Percentiles rank a stretch among this genome's conserved stretches.
Evolutionary conservation across 768 basidiomycete species (phyloP).

Genomic region (Cystobasidium ongulense): DNA sequence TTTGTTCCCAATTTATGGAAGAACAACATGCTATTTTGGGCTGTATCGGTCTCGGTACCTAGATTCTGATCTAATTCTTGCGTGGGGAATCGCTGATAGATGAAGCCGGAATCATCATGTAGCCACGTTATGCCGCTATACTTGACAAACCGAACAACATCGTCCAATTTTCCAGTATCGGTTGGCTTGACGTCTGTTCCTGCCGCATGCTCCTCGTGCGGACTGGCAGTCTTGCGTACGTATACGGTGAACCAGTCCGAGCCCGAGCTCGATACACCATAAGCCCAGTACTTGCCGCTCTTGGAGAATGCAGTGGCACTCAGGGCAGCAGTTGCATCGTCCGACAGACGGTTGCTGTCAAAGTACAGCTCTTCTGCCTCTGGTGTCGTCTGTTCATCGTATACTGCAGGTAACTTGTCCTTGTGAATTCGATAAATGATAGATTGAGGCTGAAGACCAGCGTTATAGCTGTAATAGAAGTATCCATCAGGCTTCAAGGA

Average conservation of each 20-base stretch:
- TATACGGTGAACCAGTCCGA: conserved; percentile 43
- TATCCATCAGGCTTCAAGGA: conserved; percentile 56
- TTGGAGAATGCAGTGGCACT: conserved; percentile 57
- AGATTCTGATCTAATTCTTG: conserved; percentile 55
- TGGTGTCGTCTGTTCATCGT: conserved; percentile 43
- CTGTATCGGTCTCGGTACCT: conserved; percentile 35
- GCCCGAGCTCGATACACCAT: conserved; percentile 38
- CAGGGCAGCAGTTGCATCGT: conserved; percentile 65
- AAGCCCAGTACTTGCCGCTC: conserved; percentile 59
- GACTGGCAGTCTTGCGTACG: conserved; percentile 57
- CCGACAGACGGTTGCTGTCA: conserved; percentile 64
- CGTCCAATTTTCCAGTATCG: conserved; percentile 52
- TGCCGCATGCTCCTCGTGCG: conserved; percentile 45
- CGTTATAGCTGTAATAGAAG: conserved; percentile 63
- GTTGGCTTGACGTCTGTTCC: conserved; percentile 31
- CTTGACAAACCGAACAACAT: conserved; percentile 67
- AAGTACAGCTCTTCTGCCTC: conserved; percentile 65
- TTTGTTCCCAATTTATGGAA: conserved; percentile 66
- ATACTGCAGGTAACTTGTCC: conserved; percentile 37
- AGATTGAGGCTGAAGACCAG: conserved; percentile 62
- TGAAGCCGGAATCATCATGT: conserved; percentile 70
- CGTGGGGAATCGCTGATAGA: conserved; percentile 60
- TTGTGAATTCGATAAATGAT: conserved; percentile 55
- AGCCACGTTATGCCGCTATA: conserved; percentile 67
- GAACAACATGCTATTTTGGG: conserved; percentile 50